A percentile compares a stretch with the other conserved stretches of the same genome.
Conservation (phyloP, 352 stramenopile species). For the Pythium dissotocum region DNA sequence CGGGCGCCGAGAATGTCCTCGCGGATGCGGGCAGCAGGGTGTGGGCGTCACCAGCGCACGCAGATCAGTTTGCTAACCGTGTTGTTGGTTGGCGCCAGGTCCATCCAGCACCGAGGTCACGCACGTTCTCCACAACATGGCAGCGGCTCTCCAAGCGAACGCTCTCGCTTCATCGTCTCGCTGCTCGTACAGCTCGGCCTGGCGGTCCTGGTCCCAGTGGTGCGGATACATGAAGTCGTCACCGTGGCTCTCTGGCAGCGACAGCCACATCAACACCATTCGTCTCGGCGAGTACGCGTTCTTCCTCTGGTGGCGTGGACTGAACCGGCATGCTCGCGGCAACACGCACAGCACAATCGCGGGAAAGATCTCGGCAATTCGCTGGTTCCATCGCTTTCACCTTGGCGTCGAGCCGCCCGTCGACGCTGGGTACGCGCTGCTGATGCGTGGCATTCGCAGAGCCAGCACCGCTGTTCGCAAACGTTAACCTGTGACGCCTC, state of each 20-base stretch:
- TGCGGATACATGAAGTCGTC: neutral
- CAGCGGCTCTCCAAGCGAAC: neutral
- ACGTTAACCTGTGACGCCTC: neutral
- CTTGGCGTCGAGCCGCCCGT: neutral
- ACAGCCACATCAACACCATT: neutral
- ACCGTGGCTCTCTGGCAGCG: neutral
- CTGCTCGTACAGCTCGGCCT: neutral
- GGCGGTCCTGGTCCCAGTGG: neutral
- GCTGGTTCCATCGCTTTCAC: neutral
- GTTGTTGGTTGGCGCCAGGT: neutral
- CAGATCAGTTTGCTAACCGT: neutral
- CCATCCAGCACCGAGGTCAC: neutral
- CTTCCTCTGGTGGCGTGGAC: conserved; percentile 5
- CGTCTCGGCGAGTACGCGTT: neutral
- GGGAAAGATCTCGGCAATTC: neutral
- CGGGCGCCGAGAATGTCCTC: neutral
- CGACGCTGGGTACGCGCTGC: conserved; percentile 1
- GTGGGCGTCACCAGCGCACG: neutral
- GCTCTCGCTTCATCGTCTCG: neutral
- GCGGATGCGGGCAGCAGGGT: neutral
- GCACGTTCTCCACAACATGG: neutral
- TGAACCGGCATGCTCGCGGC: neutral
- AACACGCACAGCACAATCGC: conserved; percentile 1
- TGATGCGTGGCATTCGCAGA: neutral
- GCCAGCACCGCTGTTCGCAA: neutral